A percentile compares a stretch with the other conserved stretches of the same genome.
Evolutionary conservation across 1,139 yeast species (phyloP).

Genomic region (Nakaseomyces nivariensis): DNA sequence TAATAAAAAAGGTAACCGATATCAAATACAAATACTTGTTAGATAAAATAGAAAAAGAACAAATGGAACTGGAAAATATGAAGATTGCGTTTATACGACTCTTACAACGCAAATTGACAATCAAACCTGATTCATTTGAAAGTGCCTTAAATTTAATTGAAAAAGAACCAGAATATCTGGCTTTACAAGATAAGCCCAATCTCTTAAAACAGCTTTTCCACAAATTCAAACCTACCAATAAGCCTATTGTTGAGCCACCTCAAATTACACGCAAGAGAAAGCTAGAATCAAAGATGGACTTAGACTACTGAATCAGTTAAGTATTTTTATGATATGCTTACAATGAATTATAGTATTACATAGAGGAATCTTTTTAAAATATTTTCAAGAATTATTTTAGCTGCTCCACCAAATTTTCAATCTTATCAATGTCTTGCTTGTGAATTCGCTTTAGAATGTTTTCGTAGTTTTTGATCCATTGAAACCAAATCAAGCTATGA

Average conservation of each 20-base stretch:
- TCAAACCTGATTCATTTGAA: conserved; percentile 32
- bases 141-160: conserved; percentile 28
- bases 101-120: conserved; percentile 30
- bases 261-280: not conserved
- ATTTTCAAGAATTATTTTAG: no score
- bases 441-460: not conserved
- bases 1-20: conserved; percentile 25
- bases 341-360: no score
- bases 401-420: not conserved
- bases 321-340: conserved; percentile 3
- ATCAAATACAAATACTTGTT: conserved; percentile 25
- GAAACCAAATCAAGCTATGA: conserved; percentile 45
- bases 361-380: no score
- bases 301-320: conserved; percentile 7
- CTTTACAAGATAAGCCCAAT: conserved; percentile 30
- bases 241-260: not conserved
- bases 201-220: conserved; percentile 17
- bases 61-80: conserved; percentile 30
- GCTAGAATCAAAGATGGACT: conserved; percentile 14
- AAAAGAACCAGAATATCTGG: conserved; percentile 30
- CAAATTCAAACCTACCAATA: conserved; percentile 11
- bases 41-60: conserved; percentile 29
- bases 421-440: not conserved
- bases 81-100: conserved; percentile 33
- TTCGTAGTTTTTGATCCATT: conserved; percentile 32